phyloP scores from a whole-genome alignment of 257 asterid species.

The Solanum chmielewskii region DNA sequence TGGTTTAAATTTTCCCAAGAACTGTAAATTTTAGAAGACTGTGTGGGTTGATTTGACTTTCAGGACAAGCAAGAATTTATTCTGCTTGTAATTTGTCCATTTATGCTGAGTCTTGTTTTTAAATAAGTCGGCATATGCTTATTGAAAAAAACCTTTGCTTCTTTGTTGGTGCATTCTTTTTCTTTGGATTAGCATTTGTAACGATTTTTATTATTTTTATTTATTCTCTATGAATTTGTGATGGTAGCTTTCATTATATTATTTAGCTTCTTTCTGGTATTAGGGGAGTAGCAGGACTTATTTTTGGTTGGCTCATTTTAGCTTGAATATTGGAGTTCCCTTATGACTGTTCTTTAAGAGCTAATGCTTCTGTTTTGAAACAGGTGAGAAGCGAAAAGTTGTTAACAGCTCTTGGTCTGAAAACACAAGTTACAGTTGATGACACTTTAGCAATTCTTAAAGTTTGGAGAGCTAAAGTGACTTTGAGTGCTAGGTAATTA shows the following conservation, averaged over 20 bases:
- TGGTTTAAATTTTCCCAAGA: not conserved
- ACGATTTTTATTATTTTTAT: not conserved
- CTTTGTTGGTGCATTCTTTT: not conserved
- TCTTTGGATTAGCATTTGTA: not conserved
- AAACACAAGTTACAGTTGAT: slow-evolving; percentile 7
- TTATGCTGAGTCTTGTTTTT: not conserved
- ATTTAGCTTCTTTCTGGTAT: not conserved
- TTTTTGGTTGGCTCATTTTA: not conserved
- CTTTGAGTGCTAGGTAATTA: slow-evolving; percentile 1
- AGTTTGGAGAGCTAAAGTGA: slow-evolving; percentile 3
- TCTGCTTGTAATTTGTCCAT: not conserved
- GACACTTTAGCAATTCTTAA: slow-evolving; percentile 1
- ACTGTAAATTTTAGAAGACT: not conserved
- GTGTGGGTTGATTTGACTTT: not conserved
- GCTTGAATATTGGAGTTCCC: not conserved
- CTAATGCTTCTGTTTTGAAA: not conserved
- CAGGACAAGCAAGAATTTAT: not conserved
- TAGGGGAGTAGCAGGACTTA: not conserved
- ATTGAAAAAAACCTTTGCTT: not conserved
- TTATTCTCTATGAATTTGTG: not conserved
- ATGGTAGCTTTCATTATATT: not conserved
- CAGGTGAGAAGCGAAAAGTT: slow-evolving; percentile 8
- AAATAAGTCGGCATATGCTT: not conserved
- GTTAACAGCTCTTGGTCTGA: slow-evolving; percentile 1
- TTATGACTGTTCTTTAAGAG: not conserved